A percentile compares a stretch with the other conserved stretches of the same genome.
phyloP scores from a whole-genome alignment of 208 protist genomes.

The Trypanosoma melophagium region DNA sequence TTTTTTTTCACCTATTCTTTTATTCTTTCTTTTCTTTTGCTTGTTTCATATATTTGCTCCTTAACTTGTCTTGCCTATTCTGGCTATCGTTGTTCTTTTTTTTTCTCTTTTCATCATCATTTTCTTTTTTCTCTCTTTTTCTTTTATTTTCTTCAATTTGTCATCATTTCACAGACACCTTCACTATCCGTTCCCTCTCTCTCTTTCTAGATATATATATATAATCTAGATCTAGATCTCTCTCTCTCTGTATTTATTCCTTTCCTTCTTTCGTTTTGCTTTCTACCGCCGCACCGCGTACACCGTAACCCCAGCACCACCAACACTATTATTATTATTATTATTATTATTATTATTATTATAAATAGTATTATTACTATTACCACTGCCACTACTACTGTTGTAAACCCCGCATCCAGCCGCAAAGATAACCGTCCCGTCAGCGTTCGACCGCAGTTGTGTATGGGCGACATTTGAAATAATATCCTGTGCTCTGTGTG shows the following conservation, averaged over 20 bases:
- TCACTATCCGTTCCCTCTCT: background rate
- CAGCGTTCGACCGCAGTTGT: slow-evolving; percentile 35
- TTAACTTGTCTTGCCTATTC: background rate
- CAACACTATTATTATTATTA: too few species aligned
- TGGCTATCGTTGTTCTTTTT: slow-evolving; percentile 4
- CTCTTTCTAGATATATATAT: background rate
- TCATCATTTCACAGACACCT: background rate
- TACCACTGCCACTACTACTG: too few species aligned
- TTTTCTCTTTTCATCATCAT: slow-evolving; percentile 12
- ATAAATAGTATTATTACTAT: too few species aligned
- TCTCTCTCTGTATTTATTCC: background rate
- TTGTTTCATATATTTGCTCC: background rate
- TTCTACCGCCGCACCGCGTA: slow-evolving; percentile 25
- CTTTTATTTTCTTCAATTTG: background rate
- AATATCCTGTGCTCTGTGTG: slow-evolving; percentile 35
- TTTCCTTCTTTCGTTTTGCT: slow-evolving; percentile 7
- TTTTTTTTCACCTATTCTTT: background rate
- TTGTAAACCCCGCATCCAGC: too few species aligned
- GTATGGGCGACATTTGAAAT: slow-evolving; percentile 46
- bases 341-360: too few species aligned
- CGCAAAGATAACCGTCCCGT: slow-evolving; percentile 41
- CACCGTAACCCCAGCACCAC: slow-evolving; percentile 23
- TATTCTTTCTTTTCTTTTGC: background rate
- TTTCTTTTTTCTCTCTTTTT: slow-evolving; percentile 7
- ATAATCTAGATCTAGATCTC: too few species aligned